Evolutionary conservation across 176 grass and related monocot genomes (phyloP), one percentile per base, ranked within the genome.

Genomic region (Thalia dealbata): DNA sequence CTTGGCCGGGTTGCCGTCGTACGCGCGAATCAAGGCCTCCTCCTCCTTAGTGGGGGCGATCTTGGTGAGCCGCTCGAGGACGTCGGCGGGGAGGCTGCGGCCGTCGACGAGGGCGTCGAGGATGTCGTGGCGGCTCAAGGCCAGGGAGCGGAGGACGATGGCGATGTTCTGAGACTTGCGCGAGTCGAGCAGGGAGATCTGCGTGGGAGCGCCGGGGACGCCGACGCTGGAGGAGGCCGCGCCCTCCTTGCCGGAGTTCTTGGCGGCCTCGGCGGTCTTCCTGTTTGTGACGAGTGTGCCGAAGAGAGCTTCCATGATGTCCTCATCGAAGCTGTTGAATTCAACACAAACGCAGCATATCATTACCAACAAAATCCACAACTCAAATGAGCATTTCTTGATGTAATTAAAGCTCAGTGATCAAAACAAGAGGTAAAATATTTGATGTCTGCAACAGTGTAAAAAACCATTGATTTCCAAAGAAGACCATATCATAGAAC

Each of bases 101-200:
- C 66, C 77, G 15, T 70, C 67, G 22, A 71, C 30, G 26, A 79
- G 67, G 42, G 77, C 66, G 38, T 79, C 66, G 52, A 70, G 67
- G 67, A 99, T 88, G 25, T 93, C 90, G 3, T 85, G 78, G 42
- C 90, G 75, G 50, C 76, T 88, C 50, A 81, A 70, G 0, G 87
- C 61, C 28, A 99, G 83, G 16, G 95, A 99, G 55, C 82, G 82
- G 41, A 99, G 83, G 83, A 99, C 91, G 75, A 99, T 99, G 52
- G 95, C 84, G 50, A 93, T 85, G 78, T 99, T 91, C 56, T 99
- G 95, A 7, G 95, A 93, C 71, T 91, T 99, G 71, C 83, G 95
- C 2, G 89, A 62, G 18, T 99, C 90, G 0, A 99, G 88, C 42
- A 99, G 79, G 76, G 84, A 88, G 80, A 99, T 88, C 28, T 91